phyloP scores from a whole-genome alignment of 148 eudicot genomes.

The Silene uniflora region DNA sequence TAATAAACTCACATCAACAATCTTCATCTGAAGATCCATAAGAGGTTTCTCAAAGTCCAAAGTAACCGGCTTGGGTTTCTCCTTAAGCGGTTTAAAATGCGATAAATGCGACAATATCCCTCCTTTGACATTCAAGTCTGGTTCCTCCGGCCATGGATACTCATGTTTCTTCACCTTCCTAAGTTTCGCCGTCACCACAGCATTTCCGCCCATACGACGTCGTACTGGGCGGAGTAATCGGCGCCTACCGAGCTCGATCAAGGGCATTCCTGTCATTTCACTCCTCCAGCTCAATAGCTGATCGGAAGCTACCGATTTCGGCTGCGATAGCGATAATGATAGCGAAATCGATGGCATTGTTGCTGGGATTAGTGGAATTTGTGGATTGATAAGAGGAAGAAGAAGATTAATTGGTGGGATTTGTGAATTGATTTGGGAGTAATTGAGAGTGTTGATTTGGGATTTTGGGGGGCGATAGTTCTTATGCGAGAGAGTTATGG shows the following conservation, averaged over 20 bases:
- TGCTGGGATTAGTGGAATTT: background rate
- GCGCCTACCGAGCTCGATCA: constrained; percentile 52
- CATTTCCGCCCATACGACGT: constrained; percentile 31
- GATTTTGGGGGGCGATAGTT: constrained; percentile 6
- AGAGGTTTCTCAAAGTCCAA: constrained; percentile 53
- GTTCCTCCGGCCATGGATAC: constrained; percentile 87
- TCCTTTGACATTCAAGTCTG: constrained; percentile 74
- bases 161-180: constrained; percentile 78
- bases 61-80: constrained; percentile 73
- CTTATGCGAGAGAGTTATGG: background rate
- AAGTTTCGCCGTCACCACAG: constrained; percentile 46
- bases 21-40: constrained; percentile 54
- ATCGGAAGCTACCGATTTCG: constrained; percentile 53
- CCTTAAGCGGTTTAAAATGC: constrained; percentile 71
- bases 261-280: constrained; percentile 48
- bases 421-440: background rate
- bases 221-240: constrained; percentile 31
- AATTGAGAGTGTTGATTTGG: background rate
- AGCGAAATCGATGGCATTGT: constrained; percentile 50
- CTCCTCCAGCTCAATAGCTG: constrained; percentile 54
- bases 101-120: constrained; percentile 64
- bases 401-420: background rate
- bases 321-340: constrained; percentile 31
- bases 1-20: constrained; percentile 49
- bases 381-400: background rate